Base-by-base conservation (phyloP, 257 asterid species). In the Verbena officinalis region DNA sequence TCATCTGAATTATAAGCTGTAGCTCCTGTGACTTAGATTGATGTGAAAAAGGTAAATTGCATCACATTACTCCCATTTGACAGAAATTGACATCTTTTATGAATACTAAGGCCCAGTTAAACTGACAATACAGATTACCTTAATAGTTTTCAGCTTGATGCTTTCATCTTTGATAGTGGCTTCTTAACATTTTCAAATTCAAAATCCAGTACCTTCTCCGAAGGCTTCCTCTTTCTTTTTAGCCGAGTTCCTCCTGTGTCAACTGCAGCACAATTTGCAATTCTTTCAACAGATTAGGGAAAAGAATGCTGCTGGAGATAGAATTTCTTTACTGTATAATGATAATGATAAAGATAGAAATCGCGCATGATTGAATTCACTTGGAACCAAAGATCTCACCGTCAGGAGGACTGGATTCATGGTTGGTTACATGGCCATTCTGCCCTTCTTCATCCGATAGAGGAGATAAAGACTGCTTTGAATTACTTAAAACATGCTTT, bases 401-500 rank as follows among this genome's bases (percentile, higher is more conserved):
- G 81, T 91, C 95, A 67, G 62, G 70, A 30, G 87, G 95, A 76
- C 91, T 86, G 67, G 86, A 83, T 53, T 81, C 86, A 19, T 76
- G 90, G 77, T 81, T 79, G 66, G 75, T 69, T 36, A 75, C 69
- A 40, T 65, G 85, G 24, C 95, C 97, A 74, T 86, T 90, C 68
- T 82, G 89, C 59, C 79, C 95, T 31, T 83, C 85, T 77, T 81
- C 91, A 43, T 83, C 90, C 11, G 98, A 91, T 70, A 82, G 78
- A 55, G 92, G 95, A 73, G 96, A 91, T 73, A 71, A 82, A 19
- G 95, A 84, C 65, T 76, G 78, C 82, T 83, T 85, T 45, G 82
- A 84, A 68, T 76, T 69, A 75, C 80, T 85, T 46, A 80, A 72
- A 51, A 74, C 85, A 74, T 74, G 67, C 73, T 73, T 77, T 59